Conservation (phyloP, 2,329 filamentous ascomycete species). For the Botrytis galanthina region DNA sequence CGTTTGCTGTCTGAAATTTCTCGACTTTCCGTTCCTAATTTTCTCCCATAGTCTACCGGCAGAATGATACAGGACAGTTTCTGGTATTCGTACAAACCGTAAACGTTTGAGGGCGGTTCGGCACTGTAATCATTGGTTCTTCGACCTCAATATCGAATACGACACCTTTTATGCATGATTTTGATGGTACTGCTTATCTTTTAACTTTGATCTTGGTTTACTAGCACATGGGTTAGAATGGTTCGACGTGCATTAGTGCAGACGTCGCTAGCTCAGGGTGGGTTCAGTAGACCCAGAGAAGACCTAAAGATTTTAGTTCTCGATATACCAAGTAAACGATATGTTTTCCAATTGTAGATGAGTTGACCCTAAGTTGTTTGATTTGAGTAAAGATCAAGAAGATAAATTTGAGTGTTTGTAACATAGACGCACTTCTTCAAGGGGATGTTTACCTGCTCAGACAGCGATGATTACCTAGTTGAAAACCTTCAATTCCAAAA, state of each 20-base stretch:
- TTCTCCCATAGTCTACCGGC: neutral
- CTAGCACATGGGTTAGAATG: neutral
- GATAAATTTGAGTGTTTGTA: no score
- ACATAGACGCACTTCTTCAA: neutral
- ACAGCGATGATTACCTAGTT: neutral
- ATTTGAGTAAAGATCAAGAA: neutral
- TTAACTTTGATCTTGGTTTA: neutral
- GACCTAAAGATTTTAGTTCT: neutral
- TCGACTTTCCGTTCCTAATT: neutral
- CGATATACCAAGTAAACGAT: no score
- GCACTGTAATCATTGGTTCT: no score
- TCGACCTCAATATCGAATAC: neutral
- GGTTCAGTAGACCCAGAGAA: neutral
- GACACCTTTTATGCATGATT: no score
- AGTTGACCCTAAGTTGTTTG: no score
- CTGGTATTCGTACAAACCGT: neutral
- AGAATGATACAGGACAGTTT: neutral
- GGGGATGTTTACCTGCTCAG: no score
- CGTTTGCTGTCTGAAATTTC: neutral
- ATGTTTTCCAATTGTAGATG: neutral
- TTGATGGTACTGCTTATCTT: no score
- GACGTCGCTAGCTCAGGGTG: neutral
- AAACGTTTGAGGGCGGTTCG: neutral
- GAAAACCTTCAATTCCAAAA: neutral
- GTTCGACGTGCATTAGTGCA: neutral